Base-by-base conservation (phyloP, 1,139 yeast genomes). In the Magnusiomyces suaveolens region DNA sequence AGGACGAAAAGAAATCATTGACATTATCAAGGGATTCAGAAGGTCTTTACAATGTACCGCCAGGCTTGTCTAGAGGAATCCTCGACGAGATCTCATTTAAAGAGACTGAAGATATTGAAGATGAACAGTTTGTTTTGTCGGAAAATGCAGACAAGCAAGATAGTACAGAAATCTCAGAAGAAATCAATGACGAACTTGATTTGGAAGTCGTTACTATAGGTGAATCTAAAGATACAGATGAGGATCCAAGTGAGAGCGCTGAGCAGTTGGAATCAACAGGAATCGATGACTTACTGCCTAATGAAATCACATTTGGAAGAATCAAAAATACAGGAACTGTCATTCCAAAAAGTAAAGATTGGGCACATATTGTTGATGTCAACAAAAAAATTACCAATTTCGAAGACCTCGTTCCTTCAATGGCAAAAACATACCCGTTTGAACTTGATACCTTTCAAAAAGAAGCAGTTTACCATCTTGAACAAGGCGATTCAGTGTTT, bases 351-450 rank as follows among this genome's bases (percentile, higher is more conserved):
- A 80, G 79, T 57, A 81, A 79, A 58, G 81, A 83, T 56, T 92
- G 97, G 97, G 98, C 99, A 0, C 98, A 92, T 70, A 81, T 87
- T 51, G 96, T 92, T 21, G 96, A 92, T 64, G 73, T 92, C 52
- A 82, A 87, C 64, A 95, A 88, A 63, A 81, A 78, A 56, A 79
- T 92, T 57, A 87, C 84, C 43, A 89, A 94, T 67, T 94, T 92
- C 64, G 75, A 79, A 20, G 96, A 89, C 61, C 74, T 92, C 56
- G 90, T 92, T 10, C 98, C 98, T 0, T 83, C 87, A 58, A 90
- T 90, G 75, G 98, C 98, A 1, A 77, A 96, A 54, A 82, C 79
- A 43, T 94, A 92, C 84, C 97, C 98, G 0, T 92, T 92, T 64
- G 90, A 86, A 61, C 76, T 92, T 56, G 99, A 92, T 73, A 87